phyloP scores from a whole-genome alignment of 2,329 filamentous ascomycete species.

The Phoma sp. region DNA sequence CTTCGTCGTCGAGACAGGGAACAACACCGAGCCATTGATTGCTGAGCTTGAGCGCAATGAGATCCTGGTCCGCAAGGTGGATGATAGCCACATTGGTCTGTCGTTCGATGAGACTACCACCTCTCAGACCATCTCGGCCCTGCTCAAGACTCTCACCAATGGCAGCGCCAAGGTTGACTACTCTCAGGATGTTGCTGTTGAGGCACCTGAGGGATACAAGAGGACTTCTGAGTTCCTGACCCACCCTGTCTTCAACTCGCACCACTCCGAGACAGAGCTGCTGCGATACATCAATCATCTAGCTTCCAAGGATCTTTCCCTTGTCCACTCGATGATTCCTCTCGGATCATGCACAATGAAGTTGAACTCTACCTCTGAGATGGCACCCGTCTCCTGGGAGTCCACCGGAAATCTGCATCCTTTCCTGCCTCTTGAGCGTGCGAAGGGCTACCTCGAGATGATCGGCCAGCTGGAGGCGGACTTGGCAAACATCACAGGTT shows the following conservation, averaged over 20 bases:
- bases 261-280: constrained; percentile 94
- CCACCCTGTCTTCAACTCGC: constrained; percentile 91
- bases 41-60: constrained; percentile 57
- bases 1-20: constrained; percentile 65
- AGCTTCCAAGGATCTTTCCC: constrained; percentile 90
- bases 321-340: constrained; percentile 97
- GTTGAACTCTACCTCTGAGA: constrained; percentile 90
- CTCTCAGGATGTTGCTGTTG: constrained; percentile 23
- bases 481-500: constrained; percentile 82
- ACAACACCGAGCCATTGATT: constrained; percentile 59
- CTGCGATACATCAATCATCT: constrained; percentile 92
- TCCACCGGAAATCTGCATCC: constrained; percentile 83
- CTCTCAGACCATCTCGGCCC: constrained; percentile 61
- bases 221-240: constrained; percentile 79
- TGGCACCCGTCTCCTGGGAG: constrained; percentile 81
- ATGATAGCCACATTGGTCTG: constrained; percentile 68
- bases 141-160: constrained; percentile 57
- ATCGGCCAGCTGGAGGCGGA: constrained; percentile 76
- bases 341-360: constrained; percentile 99
- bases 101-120: constrained; percentile 79
- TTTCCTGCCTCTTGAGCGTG: constrained; percentile 69
- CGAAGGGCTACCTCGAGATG: constrained; percentile 72
- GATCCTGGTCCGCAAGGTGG: constrained; percentile 69
- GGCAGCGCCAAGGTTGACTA: constrained; percentile 20
- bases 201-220: constrained; percentile 63